phyloP scores from a whole-genome alignment of 345 rosid genomes.

The Gossypium ekmanianum region DNA sequence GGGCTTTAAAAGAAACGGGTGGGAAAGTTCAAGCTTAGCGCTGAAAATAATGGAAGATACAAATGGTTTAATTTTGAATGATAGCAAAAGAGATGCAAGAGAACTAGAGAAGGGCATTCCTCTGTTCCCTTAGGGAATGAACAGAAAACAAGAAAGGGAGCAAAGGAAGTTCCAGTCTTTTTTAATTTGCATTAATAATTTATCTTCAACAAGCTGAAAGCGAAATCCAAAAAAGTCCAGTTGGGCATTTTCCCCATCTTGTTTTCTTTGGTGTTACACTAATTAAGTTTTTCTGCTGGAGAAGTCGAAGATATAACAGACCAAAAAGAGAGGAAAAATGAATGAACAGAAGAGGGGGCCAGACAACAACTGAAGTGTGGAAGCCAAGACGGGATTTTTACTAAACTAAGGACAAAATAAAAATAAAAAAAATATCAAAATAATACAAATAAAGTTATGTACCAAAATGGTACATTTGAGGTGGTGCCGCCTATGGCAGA shows the following conservation, averaged over 20 bases:
- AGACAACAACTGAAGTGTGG: not conserved
- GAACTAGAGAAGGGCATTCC: slow-evolving; percentile 22
- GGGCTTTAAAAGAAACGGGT: not conserved
- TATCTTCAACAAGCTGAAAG: slow-evolving; percentile 9
- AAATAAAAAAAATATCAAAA: too few species aligned
- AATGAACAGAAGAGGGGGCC: not conserved
- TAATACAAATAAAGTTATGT: too few species aligned
- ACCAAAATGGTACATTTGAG: too few species aligned
- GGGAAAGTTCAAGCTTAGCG: not conserved
- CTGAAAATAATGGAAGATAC: slow-evolving; percentile 3
- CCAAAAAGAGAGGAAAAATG: slow-evolving; percentile 13
- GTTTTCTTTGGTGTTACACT: slow-evolving; percentile 8
- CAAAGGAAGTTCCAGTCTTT: slow-evolving; percentile 16
- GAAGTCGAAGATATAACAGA: not conserved
- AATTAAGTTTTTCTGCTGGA: not conserved
- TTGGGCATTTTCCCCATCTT: slow-evolving; percentile 12
- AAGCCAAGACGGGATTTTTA: too few species aligned
- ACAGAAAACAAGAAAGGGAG: too few species aligned
- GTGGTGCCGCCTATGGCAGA: too few species aligned
- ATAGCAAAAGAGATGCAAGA: slow-evolving; percentile 6
- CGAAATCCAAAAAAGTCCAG: slow-evolving; percentile 28
- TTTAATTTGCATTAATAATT: slow-evolving; percentile 23
- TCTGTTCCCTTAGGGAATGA: not conserved
- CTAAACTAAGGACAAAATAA: too few species aligned
- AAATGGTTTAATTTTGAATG: too few species aligned